Evolutionary conservation across 176 grass and related monocot genomes (phyloP), one percentile per base, ranked within the genome.

Genomic region (Miscanthus lutarioriparius): DNA sequence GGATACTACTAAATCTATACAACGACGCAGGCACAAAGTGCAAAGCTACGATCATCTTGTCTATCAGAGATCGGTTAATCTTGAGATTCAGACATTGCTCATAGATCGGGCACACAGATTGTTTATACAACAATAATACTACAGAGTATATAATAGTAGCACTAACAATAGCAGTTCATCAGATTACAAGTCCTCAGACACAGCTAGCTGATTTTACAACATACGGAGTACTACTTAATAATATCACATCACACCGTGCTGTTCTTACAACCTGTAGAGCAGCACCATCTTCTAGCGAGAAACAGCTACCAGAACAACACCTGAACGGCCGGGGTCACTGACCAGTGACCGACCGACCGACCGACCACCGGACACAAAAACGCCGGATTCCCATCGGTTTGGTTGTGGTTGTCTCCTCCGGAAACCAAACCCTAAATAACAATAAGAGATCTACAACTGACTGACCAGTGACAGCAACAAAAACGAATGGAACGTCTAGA

Each of bases 351-450:
- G 11, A 37, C 79, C 64, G 20, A 25, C 44, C 26, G 26, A 64
- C 28, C 84, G 80, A 79, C 38, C 38, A 68, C 88, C 88, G 84
- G 80, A 67, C 88, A 79, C 68, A 87, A 90, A 90, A 90, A 83
- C 79, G 88, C 88, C 88, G 88, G 88, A 38, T 79, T 20, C 76
- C 49, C 68, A 27, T 76, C 72, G 45, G 45, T 10, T 47, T 0
- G 48, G 58, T 40, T 40, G 61, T 64, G 71, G 71, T 74, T 49
- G 43, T 30, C 56, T 4, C 32, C 68, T 86, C 79, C 74, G n/a
- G 80, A 58, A 74, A 90, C 74, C 74, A 33, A 62, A 86, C 74
- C 35, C 83, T 79, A 86, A 61, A 13, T 26, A 12, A 11, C 58
- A 49, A n/a, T 48, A 58, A 12, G 4, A 7, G 4, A 87, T 36